These are phyloP conservation scores for Aspergillus caelatus DNA, from an alignment of 2,329 filamentous ascomycete species.

Conservation along the genomic window DNA sequence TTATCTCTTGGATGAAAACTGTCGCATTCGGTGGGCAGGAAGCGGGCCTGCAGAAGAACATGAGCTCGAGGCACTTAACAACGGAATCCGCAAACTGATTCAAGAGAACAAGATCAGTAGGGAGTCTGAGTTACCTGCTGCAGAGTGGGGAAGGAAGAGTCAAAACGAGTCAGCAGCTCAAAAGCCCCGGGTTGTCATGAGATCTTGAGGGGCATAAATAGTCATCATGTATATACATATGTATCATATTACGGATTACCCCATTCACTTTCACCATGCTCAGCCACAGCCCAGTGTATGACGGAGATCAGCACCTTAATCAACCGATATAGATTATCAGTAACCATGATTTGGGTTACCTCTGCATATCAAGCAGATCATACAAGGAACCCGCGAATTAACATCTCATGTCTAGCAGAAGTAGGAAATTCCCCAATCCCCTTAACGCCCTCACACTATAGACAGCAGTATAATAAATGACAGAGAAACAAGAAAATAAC, in stretches of 20 bases:
- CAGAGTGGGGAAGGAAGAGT: constrained; percentile 21
- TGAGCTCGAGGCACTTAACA: constrained; percentile 48
- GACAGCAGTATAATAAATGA: constrained; percentile 12
- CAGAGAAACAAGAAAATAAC: constrained; percentile 13
- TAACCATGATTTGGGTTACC: background rate
- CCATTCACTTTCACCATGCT: background rate
- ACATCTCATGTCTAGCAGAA: constrained; percentile 16
- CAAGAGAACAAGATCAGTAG: constrained; percentile 39
- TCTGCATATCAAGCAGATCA: background rate
- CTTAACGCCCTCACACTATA: constrained; percentile 15
- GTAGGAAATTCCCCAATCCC: constrained; percentile 1
- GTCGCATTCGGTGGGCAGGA: constrained; percentile 91
- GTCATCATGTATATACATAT: constrained; percentile 13
- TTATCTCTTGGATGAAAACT: constrained; percentile 84
- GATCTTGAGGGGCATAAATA: constrained; percentile 9
- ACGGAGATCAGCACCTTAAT: background rate
- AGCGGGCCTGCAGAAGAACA: constrained; percentile 56
- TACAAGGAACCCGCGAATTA: constrained; percentile 13
- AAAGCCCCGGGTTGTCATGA: constrained; percentile 25
- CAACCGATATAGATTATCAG: background rate
- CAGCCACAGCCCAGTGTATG: background rate
- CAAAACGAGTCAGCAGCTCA: constrained; percentile 6
- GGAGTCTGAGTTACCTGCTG: constrained; percentile 24
- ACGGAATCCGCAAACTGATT: constrained; percentile 45
- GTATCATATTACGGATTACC: constrained; percentile 13